Evolutionary conservation across 306 rosid species (phyloP).

Genomic region (Prunus mira): DNA sequence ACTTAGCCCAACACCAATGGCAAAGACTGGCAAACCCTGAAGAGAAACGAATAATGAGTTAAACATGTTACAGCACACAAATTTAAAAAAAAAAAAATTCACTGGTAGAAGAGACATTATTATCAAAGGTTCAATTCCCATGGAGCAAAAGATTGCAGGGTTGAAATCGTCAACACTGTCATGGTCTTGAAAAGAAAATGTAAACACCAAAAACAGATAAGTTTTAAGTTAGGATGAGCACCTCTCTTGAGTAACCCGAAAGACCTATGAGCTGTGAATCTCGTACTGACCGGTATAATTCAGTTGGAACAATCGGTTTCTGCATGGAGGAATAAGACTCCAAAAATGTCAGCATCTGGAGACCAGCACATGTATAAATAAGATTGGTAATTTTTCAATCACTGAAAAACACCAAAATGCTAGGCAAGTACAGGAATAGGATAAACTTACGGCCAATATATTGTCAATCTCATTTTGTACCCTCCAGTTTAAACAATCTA

Average conservation of each 20-base stretch:
- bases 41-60: slow-evolving; percentile 14
- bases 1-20: slow-evolving; percentile 82
- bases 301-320: slow-evolving; percentile 84
- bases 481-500: slow-evolving; percentile 89
- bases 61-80: not conserved
- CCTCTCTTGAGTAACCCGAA: slow-evolving; percentile 97
- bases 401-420: not conserved
- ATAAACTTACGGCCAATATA: slow-evolving; percentile 64
- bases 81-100: not conserved
- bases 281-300: slow-evolving; percentile 73
- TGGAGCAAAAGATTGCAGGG: not conserved
- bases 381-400: not conserved
- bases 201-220: slow-evolving; percentile 3
- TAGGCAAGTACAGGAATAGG: not conserved
- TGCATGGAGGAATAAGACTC: slow-evolving; percentile 35
- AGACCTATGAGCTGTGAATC: slow-evolving; percentile 91
- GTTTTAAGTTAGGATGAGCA: slow-evolving; percentile 32
- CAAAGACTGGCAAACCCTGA: slow-evolving; percentile 93
- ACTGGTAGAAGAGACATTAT: not conserved
- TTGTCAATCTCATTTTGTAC: slow-evolving; percentile 82
- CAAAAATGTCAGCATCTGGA: slow-evolving; percentile 14
- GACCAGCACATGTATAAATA: slow-evolving; percentile 13
- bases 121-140: not conserved
- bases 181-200: not conserved
- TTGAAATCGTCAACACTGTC: slow-evolving; percentile 9